Conservation (phyloP, 495 filamentous ascomycete species). For the Xylaria grammica region DNA sequence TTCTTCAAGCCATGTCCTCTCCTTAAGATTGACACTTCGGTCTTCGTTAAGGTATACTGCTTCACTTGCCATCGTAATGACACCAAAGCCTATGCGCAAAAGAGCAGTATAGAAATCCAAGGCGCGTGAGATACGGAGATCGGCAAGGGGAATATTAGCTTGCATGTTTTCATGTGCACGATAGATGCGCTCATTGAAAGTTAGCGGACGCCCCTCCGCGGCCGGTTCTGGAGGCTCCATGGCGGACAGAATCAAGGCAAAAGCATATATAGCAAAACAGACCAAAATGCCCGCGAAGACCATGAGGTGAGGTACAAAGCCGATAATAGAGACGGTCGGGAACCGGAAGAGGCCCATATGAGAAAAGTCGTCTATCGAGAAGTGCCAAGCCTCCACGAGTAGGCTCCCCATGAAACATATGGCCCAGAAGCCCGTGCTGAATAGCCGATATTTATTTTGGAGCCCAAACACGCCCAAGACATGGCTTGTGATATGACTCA, state of each 20-base stretch:
- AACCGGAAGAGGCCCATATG: conserved; percentile 68
- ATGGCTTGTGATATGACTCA: conserved; percentile 87
- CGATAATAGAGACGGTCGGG: conserved; percentile 92
- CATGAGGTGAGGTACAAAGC: conserved; percentile 90
- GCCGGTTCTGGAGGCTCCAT: conserved; percentile 59
- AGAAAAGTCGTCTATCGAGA: conserved; percentile 57
- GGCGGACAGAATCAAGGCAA: conserved; percentile 78
- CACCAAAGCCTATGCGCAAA: conserved; percentile 81
- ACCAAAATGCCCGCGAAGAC: conserved; percentile 77
- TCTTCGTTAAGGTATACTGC: conserved; percentile 96
- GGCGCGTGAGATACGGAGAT: conserved; percentile 75
- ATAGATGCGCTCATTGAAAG: conserved; percentile 54
- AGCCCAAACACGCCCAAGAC: conserved; percentile 78
- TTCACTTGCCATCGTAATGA: conserved; percentile 90
- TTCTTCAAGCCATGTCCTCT: conserved; percentile 92
- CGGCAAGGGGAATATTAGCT: conserved; percentile 81
- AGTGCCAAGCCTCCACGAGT: conserved; percentile 68
- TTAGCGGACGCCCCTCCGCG: conserved; percentile 33
- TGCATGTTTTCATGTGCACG: conserved; percentile 87
- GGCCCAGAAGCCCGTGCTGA: conserved; percentile 89
- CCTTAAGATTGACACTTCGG: conserved; percentile 69
- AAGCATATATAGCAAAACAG: conserved; percentile 74
- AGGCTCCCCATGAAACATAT: conserved; percentile 84
- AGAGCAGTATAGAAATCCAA: conserved; percentile 96
- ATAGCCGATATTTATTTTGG: conserved; percentile 75